These are phyloP conservation scores for Cryptococcus maquisensis DNA, from an alignment of 1,284 basidiomycete species.

Conservation along the genomic window DNA sequence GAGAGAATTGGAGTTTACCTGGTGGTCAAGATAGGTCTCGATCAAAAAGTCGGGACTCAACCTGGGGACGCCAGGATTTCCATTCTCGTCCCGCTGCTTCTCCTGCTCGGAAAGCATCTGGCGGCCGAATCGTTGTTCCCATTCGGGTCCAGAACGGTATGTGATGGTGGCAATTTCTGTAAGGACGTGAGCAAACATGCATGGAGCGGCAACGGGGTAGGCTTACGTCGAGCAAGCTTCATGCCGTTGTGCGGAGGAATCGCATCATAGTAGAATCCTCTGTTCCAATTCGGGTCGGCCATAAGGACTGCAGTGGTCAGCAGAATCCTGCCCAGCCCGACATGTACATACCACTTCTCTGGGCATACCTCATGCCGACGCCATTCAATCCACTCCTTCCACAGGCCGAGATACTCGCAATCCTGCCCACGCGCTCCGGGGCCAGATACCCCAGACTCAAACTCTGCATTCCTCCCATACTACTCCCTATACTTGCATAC, in stretches of 20 bases:
- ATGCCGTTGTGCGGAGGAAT: constrained; percentile 94
- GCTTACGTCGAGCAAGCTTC: constrained; percentile 93
- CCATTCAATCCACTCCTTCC: constrained; percentile 85
- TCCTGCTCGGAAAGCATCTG: constrained; percentile 46
- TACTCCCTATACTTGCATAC: constrained; percentile 87
- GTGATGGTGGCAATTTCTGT: constrained; percentile 98
- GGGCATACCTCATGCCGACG: constrained; percentile 93
- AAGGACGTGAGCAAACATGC: neutral
- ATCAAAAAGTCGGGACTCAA: constrained; percentile 97
- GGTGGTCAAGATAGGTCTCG: constrained; percentile 97
- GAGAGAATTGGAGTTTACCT: constrained; percentile 52
- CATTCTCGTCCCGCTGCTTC: constrained; percentile 18
- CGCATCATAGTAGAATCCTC: constrained; percentile 95
- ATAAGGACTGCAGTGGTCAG: constrained; percentile 68
- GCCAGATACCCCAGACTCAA: constrained; percentile 92
- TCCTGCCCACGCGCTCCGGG: constrained; percentile 78
- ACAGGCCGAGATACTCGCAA: constrained; percentile 91
- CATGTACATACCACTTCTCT: constrained; percentile 71
- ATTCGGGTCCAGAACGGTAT: constrained; percentile 97
- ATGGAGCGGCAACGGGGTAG: neutral
- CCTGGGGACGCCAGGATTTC: constrained; percentile 54
- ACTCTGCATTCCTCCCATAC: constrained; percentile 98
- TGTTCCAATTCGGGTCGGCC: constrained; percentile 99
- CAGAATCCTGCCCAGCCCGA: neutral
- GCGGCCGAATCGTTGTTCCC: constrained; percentile 94